Evolutionary conservation across 208 protist species (phyloP), one percentile per base, ranked within the genome.

Genomic region (Tetramitus jugosus): DNA sequence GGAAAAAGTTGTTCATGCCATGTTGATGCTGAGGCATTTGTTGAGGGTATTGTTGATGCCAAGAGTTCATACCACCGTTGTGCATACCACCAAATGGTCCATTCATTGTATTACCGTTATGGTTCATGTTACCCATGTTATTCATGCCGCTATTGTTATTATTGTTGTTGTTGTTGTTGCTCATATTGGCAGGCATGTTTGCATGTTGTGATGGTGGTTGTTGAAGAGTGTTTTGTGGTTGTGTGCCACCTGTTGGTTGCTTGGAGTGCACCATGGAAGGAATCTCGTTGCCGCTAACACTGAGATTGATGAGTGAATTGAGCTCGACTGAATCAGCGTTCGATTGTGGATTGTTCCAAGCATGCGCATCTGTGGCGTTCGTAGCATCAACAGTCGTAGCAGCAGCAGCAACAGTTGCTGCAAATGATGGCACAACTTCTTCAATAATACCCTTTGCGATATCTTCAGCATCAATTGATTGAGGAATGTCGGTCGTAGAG

Each of bases 141-240:
- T 49, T 23, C 20, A 17, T 42, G 37, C 46, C 31, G 40, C 17
- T 31, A 2, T 40, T 69, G 64, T 69, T 43, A 39, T 46, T 71
- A 40, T 71, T 62, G 56, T 62, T 62, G 56, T 62, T 62, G 56
- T 62, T 29, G 20, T 62, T 62, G 56, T 62, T 4, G 56, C 29
- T 8, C 3, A 62, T 23, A 33, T 33, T 35, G 56, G 6, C 4
- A 4, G 20, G 20, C 4, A n/a, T n/a, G n/a, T n/a, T n/a, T n/a
- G n/a, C n/a, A n/a, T n/a, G 6, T 14, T 14, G 6, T 52, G 45
- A 52, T 52, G 14, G 14, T 6, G 6, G 14, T 52, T 52, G 14
- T n/a, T n/a, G n/a, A n/a, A n/a, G n/a, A n/a, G n/a, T n/a, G n/a
- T n/a, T n/a, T n/a, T n/a, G n/a, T n/a, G n/a, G n/a, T n/a, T n/a